Percentiles rank a stretch among this genome's conserved stretches.
These are phyloP conservation scores for Bifiguratus adelaidae DNA, from an alignment of 192 early-diverging fungal species.

Conservation along the genomic window DNA sequence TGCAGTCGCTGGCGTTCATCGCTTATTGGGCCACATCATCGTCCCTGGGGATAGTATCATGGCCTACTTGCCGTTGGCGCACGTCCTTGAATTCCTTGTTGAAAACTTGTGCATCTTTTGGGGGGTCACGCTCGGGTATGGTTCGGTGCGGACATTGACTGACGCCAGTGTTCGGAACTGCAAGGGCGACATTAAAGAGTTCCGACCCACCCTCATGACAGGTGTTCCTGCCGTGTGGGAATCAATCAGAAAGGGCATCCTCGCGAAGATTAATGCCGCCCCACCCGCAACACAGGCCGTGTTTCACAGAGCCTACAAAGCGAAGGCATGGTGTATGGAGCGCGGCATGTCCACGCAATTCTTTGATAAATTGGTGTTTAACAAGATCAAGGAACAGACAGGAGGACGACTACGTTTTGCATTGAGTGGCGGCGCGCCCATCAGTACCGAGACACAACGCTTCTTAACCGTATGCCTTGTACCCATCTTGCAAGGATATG, in stretches of 20 bases:
- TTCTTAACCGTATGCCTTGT: constrained; percentile 70
- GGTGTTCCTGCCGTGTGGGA: constrained; percentile 86
- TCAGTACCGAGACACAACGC: constrained; percentile 74
- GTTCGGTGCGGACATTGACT: constrained; percentile 60
- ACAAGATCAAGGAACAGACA: constrained; percentile 67
- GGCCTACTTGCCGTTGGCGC: constrained; percentile 82
- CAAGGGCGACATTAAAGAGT: constrained; percentile 59
- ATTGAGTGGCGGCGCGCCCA: constrained; percentile 81
- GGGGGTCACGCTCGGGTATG: constrained; percentile 58
- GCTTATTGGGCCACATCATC: constrained; percentile 34
- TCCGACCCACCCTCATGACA: constrained; percentile 67
- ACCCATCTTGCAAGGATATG: constrained; percentile 83
- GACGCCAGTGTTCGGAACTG: constrained; percentile 53
- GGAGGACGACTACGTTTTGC: constrained; percentile 79
- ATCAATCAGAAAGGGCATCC: constrained; percentile 75
- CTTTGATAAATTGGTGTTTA: constrained; percentile 73
- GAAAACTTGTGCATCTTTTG: constrained; percentile 61
- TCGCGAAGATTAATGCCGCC: constrained; percentile 44
- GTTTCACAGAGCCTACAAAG: constrained; percentile 62
- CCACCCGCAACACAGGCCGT: constrained; percentile 48
- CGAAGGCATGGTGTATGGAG: constrained; percentile 62
- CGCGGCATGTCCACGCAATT: constrained; percentile 53
- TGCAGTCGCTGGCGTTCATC: constrained; percentile 46
- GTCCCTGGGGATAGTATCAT: constrained; percentile 49
- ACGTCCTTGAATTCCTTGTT: constrained; percentile 81